phyloP scores from a whole-genome alignment of 257 asterid genomes.

The Solanum chmielewskii region DNA sequence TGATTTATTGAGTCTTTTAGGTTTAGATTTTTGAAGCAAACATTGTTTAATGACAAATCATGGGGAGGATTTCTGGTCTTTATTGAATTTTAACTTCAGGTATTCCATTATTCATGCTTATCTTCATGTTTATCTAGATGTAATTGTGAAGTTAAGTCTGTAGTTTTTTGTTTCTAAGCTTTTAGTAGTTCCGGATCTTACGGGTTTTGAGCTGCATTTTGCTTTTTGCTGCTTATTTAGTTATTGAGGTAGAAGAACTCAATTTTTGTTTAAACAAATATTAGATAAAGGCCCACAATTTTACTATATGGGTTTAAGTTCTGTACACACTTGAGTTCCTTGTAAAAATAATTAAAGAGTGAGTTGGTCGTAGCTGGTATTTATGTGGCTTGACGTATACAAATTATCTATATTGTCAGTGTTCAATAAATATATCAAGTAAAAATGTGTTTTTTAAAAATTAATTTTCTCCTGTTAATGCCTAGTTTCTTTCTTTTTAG shows the following conservation, averaged over 20 bases:
- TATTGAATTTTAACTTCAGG: background rate
- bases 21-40: background rate
- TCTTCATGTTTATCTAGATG: background rate
- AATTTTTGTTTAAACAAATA: too few relatives aligned
- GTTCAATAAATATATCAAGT: background rate
- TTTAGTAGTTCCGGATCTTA: background rate
- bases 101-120: background rate
- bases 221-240: background rate
- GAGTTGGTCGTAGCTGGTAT: background rate
- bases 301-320: background rate
- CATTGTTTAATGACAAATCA: background rate
- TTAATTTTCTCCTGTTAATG: background rate
- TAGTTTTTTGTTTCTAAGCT: background rate
- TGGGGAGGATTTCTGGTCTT: background rate
- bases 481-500: background rate
- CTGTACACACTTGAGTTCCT: background rate
- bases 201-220: background rate
- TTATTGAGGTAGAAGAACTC: background rate
- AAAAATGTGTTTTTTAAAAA: background rate
- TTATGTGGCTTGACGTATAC: background rate
- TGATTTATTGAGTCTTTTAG: background rate
- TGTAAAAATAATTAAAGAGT: background rate
- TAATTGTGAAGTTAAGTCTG: background rate
- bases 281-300: background rate
- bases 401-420: background rate